Conservation (phyloP, 306 rosid genomes). For the Trifolium dubium region DNA sequence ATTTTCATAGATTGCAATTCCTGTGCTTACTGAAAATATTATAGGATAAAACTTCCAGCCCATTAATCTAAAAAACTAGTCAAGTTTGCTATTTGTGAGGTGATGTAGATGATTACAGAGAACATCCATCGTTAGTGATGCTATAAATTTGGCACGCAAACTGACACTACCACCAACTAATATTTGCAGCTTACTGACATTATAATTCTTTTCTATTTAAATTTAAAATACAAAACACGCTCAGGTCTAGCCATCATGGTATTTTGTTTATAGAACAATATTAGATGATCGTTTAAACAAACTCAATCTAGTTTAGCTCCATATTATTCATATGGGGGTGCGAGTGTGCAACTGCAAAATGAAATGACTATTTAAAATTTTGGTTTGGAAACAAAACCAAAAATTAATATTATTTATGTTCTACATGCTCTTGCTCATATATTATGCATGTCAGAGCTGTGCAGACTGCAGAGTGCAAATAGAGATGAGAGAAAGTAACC, state of each 20-base stretch:
- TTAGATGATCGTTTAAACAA: slow-evolving; percentile 17
- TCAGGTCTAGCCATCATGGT: slow-evolving; percentile 1
- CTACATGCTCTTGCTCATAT: slow-evolving; percentile 20
- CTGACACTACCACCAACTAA: slow-evolving; percentile 5
- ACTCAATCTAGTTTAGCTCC: slow-evolving; percentile 27
- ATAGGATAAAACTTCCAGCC: slow-evolving; percentile 13
- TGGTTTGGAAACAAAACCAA: slow-evolving; percentile 12
- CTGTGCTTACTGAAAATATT: slow-evolving; percentile 2
- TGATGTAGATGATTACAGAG: background rate
- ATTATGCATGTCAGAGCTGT: slow-evolving; percentile 13
- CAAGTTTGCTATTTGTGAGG: background rate
- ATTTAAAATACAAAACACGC: slow-evolving; percentile 6
- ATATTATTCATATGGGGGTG: slow-evolving; percentile 19
- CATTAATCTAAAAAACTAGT: slow-evolving; percentile 22
- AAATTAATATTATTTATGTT: background rate
- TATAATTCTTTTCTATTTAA: background rate
- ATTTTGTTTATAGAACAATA: slow-evolving; percentile 23
- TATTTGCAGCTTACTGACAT: slow-evolving; percentile 20
- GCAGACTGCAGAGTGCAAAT: background rate
- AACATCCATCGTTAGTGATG: slow-evolving; percentile 2
- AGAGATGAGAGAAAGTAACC: slow-evolving; percentile 13
- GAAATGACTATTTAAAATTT: background rate
- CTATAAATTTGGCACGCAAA: background rate
- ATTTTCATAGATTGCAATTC: background rate
- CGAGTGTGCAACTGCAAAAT: slow-evolving; percentile 17